Conservation (phyloP, 108 stramenopile species). For the Conticribra guillardii region DNA sequence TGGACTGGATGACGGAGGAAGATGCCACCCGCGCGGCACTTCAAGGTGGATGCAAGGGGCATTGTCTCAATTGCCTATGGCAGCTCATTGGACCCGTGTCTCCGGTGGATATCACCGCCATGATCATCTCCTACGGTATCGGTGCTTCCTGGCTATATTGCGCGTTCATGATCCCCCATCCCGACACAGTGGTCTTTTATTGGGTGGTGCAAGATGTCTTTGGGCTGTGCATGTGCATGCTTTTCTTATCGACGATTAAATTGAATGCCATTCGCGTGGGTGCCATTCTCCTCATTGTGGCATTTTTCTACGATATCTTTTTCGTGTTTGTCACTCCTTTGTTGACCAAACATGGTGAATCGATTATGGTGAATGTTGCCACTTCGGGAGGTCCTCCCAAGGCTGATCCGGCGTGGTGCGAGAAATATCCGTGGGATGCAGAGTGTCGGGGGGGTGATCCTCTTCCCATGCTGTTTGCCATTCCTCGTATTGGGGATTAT, state of each 20-base stretch:
- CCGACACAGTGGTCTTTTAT: constrained; percentile 52
- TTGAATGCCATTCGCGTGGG: constrained; percentile 79
- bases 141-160: constrained; percentile 50
- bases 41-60: constrained; percentile 29
- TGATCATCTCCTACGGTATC: constrained; percentile 25
- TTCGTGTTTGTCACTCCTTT: constrained; percentile 88
- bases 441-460: constrained; percentile 64
- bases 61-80: constrained; percentile 30
- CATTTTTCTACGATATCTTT: constrained; percentile 92
- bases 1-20: constrained; percentile 38
- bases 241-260: constrained; percentile 72
- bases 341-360: constrained; percentile 68
- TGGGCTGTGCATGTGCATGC: constrained; percentile 79
- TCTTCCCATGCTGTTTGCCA: constrained; percentile 85
- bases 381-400: constrained; percentile 62
- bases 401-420: constrained; percentile 60
- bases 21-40: constrained; percentile 22
- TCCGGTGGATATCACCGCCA: constrained; percentile 27
- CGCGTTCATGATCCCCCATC: constrained; percentile 34
- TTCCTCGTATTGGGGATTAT: constrained; percentile 83
- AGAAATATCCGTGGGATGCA: constrained; percentile 67
- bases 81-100: constrained; percentile 42
- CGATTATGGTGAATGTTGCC: constrained; percentile 82
- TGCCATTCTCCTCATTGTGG: constrained; percentile 71
- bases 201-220: constrained; percentile 85